Evolutionary conservation across 352 stramenopile genomes (phyloP).

Genomic region (Pythium myriotylum): DNA sequence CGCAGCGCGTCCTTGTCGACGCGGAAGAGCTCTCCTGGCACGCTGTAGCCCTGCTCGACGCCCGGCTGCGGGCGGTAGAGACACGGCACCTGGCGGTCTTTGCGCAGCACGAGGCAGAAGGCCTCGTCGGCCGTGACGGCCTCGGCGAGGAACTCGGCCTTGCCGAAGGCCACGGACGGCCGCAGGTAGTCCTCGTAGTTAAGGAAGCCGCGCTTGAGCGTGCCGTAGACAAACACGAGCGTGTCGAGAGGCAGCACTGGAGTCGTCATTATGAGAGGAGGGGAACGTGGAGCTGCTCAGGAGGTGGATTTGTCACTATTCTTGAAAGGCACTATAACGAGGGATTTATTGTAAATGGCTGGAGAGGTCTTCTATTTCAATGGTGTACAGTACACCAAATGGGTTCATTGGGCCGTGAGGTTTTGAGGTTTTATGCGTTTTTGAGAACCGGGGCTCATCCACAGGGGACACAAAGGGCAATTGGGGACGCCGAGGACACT

Average conservation of each 20-base stretch:
- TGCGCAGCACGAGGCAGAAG: constrained; percentile 69
- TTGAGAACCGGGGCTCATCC: too few relatives aligned
- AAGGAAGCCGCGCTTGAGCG: constrained; percentile 72
- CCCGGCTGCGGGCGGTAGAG: constrained; percentile 46
- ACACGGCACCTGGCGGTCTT: constrained; percentile 65
- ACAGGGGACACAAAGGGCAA: not conserved
- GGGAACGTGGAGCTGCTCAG: too few relatives aligned
- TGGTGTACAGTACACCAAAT: not conserved
- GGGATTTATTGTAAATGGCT: too few relatives aligned
- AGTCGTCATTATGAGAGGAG: too few relatives aligned
- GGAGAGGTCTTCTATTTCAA: too few relatives aligned
- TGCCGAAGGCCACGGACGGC: constrained; percentile 46
- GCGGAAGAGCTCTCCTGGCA: constrained; percentile 63
- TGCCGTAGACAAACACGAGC: constrained; percentile 81
- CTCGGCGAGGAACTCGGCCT: constrained; percentile 50
- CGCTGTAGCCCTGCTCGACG: constrained; percentile 40
- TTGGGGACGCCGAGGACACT: not conserved
- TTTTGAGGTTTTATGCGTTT: too few relatives aligned
- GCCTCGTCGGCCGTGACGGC: constrained; percentile 37
- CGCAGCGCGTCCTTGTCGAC: constrained; percentile 57
- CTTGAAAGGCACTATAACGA: too few relatives aligned
- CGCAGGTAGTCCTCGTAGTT: constrained; percentile 75
- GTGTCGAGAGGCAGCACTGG: constrained; percentile 40
- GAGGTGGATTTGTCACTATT: too few relatives aligned
- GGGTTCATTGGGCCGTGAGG: too few relatives aligned